A percentile compares a stretch with the other conserved stretches of the same genome.
These are phyloP conservation scores for Pseudozyma tsukubaensis DNA, from an alignment of 1,284 basidiomycete genomes.

Conservation along the genomic window DNA sequence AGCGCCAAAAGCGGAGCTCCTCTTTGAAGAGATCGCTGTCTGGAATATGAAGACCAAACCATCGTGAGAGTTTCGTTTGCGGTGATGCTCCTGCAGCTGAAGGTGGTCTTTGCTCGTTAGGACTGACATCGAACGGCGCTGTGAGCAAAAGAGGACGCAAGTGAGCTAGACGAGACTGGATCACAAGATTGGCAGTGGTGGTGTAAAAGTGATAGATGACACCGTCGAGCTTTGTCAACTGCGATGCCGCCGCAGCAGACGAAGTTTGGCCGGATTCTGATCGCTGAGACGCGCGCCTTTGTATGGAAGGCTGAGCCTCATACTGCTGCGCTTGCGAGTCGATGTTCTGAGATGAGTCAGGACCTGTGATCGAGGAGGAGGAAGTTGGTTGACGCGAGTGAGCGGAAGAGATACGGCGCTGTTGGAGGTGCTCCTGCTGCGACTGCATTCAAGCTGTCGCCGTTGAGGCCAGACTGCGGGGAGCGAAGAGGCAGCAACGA, in stretches of 20 bases:
- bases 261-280: constrained; percentile 1
- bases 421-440: constrained; percentile 13
- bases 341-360: constrained; percentile 16
- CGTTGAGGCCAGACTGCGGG: constrained; percentile 13
- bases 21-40: constrained; percentile 66
- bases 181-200: constrained; percentile 67
- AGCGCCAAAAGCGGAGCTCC: constrained; percentile 67
- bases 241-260: constrained; percentile 11
- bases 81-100: constrained; percentile 11
- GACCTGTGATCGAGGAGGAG: constrained; percentile 21
- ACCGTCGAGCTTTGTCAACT: constrained; percentile 49
- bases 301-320: constrained; percentile 19
- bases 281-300: constrained; percentile 21
- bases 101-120: constrained; percentile 4
- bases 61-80: constrained; percentile 37
- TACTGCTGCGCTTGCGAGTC: constrained; percentile 19
- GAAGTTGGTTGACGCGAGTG: constrained; percentile 21
- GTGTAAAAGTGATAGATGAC: constrained; percentile 68
- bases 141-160: constrained; percentile 27
- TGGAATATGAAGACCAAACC: constrained; percentile 69
- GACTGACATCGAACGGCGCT: constrained; percentile 11
- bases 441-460: constrained; percentile 41
- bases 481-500: constrained; percentile 18
- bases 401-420: constrained; percentile 20
- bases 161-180: constrained; percentile 62